Percentiles rank a stretch among this genome's conserved stretches.
Conservation (phyloP, 2,329 filamentous ascomycete species). For the Aspergillus glaucus region DNA sequence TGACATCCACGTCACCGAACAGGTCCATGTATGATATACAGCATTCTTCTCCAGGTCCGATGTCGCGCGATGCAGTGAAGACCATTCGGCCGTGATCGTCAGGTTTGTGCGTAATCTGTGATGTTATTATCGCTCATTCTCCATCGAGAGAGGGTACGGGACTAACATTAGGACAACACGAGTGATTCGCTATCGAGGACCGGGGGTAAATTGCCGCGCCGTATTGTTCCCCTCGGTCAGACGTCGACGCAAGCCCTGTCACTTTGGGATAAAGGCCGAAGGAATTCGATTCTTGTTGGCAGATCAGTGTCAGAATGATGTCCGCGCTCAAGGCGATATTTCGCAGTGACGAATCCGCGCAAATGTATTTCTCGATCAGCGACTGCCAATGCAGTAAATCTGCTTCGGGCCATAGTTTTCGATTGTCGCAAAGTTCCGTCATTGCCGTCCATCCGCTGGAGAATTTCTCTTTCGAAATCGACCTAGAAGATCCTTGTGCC, state of each 20-base stretch:
- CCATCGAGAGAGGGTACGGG: neutral
- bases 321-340: constrained; percentile 4
- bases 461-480: neutral
- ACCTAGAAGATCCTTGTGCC: neutral
- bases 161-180: constrained; percentile 16
- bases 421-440: neutral
- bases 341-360: constrained; percentile 3
- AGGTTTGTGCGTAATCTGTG: constrained; percentile 25
- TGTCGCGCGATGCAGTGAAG: constrained; percentile 23
- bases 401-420: constrained; percentile 19
- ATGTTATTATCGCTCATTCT: neutral
- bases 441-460: neutral
- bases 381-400: constrained; percentile 20
- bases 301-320: constrained; percentile 10
- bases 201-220: constrained; percentile 15
- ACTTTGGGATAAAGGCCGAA: constrained; percentile 13
- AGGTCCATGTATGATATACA: constrained; percentile 30
- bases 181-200: constrained; percentile 17
- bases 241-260: constrained; percentile 5
- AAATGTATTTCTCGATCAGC: constrained; percentile 26
- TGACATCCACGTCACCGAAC: neutral
- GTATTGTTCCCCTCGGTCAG: constrained; percentile 13
- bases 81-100: constrained; percentile 24
- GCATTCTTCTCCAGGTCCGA: constrained; percentile 24
- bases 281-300: constrained; percentile 17